Evolutionary conservation across 257 asterid genomes (phyloP).

Genomic region (Solanum pennellii): DNA sequence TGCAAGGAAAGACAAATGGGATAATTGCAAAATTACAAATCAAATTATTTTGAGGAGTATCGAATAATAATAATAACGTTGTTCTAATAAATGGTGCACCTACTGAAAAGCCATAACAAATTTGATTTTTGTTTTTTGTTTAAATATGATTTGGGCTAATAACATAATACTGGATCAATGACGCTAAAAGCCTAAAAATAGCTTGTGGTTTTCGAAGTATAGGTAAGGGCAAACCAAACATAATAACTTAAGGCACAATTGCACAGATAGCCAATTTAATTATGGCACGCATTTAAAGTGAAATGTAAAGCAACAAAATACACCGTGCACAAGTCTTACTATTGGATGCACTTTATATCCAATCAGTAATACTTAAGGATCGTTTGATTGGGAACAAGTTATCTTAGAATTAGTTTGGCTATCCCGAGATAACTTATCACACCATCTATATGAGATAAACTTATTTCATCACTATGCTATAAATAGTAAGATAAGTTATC

Average conservation of each 20-base stretch:
- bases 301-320: too few relatives aligned
- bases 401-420: too few relatives aligned
- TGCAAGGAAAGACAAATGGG: neutral
- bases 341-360: neutral
- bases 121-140: neutral
- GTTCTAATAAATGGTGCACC: neutral
- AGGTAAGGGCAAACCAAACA: neutral
- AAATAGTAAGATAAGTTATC: too few relatives aligned
- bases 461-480: too few relatives aligned
- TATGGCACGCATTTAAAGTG: neutral
- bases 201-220: neutral
- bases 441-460: too few relatives aligned
- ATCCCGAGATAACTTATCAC: too few relatives aligned
- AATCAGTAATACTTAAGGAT: neutral
- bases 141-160: neutral
- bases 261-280: neutral
- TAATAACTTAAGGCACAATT: neutral
- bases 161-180: neutral
- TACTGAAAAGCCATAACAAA: neutral
- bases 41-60: neutral
- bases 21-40: neutral
- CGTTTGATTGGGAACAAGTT: too few relatives aligned
- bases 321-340: too few relatives aligned
- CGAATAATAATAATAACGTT: neutral
- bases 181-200: neutral